Percentiles rank a stretch among this genome's conserved stretches.
Conservation (phyloP, 2,329 filamentous ascomycete species). For the Knufia fluminis region DNA sequence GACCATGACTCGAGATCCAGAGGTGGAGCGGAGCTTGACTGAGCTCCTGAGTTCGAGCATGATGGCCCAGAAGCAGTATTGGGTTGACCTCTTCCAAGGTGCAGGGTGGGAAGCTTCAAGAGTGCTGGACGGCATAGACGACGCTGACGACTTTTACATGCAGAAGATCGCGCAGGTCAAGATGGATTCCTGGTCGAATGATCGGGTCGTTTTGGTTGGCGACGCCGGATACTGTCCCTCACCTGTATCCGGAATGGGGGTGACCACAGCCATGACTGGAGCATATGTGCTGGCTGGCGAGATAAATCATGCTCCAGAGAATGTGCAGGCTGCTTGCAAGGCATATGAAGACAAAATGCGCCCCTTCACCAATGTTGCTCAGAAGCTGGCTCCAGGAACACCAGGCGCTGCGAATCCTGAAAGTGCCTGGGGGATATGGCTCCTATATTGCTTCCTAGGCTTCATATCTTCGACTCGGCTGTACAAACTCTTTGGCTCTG, state of each 20-base stretch:
- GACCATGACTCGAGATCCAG: constrained; percentile 25
- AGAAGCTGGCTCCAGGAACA: constrained; percentile 7
- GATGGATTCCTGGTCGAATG: constrained; percentile 35
- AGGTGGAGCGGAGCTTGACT: constrained; percentile 25
- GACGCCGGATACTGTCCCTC: constrained; percentile 46
- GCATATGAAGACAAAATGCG: constrained; percentile 22
- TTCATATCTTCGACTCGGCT: too few relatives aligned
- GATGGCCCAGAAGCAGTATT: constrained; percentile 32
- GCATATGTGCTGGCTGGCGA: constrained; percentile 29
- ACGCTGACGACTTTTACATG: constrained; percentile 39
- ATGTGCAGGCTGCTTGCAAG: constrained; percentile 15
- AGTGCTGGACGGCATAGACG: constrained; percentile 34
- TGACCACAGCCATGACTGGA: constrained; percentile 39
- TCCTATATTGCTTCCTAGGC: too few relatives aligned
- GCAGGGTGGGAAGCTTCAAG: constrained; percentile 39
- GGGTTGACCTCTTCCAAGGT: constrained; percentile 33
- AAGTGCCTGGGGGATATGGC: neutral
- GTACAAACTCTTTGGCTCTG: too few relatives aligned
- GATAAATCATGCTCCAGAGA: constrained; percentile 23
- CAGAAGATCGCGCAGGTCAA: constrained; percentile 39
- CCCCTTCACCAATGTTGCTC: constrained; percentile 22
- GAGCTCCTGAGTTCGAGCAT: constrained; percentile 27
- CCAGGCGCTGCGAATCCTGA: neutral
- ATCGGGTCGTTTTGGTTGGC: constrained; percentile 44
- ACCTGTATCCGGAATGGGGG: constrained; percentile 44